These are phyloP conservation scores for Pseudocohnilembus persalinus DNA, from an alignment of 169 alveolate genomes.

Conservation along the genomic window DNA sequence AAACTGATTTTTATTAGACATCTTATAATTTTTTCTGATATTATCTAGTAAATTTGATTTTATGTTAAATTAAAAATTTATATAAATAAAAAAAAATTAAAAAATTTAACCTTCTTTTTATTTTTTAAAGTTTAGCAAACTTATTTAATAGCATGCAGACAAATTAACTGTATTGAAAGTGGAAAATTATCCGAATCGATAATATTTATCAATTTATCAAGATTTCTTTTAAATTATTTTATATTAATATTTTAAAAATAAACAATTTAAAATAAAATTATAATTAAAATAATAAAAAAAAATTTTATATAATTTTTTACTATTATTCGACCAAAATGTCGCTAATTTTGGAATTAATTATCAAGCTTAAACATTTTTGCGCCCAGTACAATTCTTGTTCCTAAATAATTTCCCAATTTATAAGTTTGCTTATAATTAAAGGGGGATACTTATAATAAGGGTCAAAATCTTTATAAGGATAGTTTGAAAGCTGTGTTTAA, in stretches of 20 bases:
- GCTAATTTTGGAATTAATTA: constrained; percentile 5
- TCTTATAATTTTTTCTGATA: neutral
- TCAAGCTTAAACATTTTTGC: constrained; percentile 1
- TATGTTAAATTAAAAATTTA: neutral
- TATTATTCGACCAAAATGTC: neutral
- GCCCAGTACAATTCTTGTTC: constrained; percentile 22
- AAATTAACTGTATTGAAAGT: neutral
- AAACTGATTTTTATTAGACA: neutral
- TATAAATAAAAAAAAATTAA: neutral
- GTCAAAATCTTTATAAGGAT: constrained; percentile 12
- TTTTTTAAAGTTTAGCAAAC: neutral
- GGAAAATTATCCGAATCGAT: constrained; percentile 17
- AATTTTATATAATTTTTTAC: neutral
- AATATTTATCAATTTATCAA: constrained; percentile 8
- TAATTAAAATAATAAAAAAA: no score
- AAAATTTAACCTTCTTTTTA: constrained; percentile 8
- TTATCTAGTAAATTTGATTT: neutral
- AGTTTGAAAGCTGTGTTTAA: neutral
- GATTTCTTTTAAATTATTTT: neutral
- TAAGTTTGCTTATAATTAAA: constrained; percentile 25
- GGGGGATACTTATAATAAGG: constrained; percentile 2
- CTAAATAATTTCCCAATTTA: constrained; percentile 42
- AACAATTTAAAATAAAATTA: no score
- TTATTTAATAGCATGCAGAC: neutral
- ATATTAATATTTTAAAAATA: no score